Percentiles rank a stretch among this genome's conserved stretches.
Evolutionary conservation across 2,329 filamentous ascomycete genomes (phyloP).

Genomic region (Cordyceps pruinosa): DNA sequence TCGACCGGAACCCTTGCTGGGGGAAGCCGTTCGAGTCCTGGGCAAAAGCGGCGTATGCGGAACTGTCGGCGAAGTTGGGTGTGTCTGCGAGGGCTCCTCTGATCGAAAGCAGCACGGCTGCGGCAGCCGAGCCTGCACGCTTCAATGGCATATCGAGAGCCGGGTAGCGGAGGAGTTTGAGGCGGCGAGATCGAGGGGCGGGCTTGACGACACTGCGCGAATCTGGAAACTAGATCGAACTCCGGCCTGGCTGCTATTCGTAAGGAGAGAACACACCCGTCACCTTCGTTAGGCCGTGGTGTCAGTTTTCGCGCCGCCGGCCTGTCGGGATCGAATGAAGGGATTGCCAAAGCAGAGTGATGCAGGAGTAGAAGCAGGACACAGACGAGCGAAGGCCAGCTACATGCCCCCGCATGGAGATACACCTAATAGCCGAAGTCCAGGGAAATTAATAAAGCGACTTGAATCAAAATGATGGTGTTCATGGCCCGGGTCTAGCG

Average conservation of each 20-base stretch:
- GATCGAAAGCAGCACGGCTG: constrained; percentile 9
- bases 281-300: constrained; percentile 1
- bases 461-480: not conserved
- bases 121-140: not conserved
- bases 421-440: not conserved
- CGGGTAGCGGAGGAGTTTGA: too few relatives aligned
- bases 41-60: constrained; percentile 22
- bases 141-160: constrained; percentile 4
- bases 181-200: too few relatives aligned
- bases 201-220: too few relatives aligned
- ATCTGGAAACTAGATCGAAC: not conserved
- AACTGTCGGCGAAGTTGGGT: constrained; percentile 19
- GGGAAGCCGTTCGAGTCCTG: constrained; percentile 23
- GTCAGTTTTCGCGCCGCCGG: not conserved
- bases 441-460: constrained; percentile 2
- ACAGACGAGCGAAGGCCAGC: not conserved
- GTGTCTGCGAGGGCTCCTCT: constrained; percentile 19
- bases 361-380: not conserved
- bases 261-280: constrained; percentile 10
- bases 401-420: constrained; percentile 4
- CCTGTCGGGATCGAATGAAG: not conserved
- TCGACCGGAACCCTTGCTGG: constrained; percentile 27
- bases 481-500: constrained; percentile 6
- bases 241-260: not conserved
- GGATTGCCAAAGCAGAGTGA: constrained; percentile 1